phyloP scores from a whole-genome alignment of 2,329 filamentous ascomycete species.

The Penicillium hordei region DNA sequence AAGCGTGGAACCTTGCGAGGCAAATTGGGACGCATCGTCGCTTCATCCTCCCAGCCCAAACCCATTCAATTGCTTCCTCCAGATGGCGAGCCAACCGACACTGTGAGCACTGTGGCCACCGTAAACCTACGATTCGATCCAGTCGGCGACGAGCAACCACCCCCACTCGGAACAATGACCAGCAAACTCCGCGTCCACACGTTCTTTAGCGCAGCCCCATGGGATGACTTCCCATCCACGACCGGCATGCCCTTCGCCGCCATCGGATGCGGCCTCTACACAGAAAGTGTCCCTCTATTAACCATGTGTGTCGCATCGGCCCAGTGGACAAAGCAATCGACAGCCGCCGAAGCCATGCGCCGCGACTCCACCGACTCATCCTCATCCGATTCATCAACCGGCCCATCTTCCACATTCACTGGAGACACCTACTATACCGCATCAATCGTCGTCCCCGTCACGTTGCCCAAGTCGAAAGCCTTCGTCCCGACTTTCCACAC shows the following conservation, averaged over 20 bases:
- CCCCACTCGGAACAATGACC: slow-evolving; percentile 52
- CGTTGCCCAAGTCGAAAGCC: slow-evolving; percentile 59
- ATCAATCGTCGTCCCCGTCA: slow-evolving; percentile 62
- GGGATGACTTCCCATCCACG: slow-evolving; percentile 51
- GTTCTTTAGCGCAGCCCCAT: slow-evolving; percentile 55
- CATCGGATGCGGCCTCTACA: slow-evolving; percentile 52
- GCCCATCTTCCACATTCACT: slow-evolving; percentile 21
- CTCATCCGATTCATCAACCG: slow-evolving; percentile 34
- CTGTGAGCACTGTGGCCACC: slow-evolving; percentile 56
- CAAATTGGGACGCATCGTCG: slow-evolving; percentile 58
- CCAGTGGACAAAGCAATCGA: slow-evolving; percentile 54
- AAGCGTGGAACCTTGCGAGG: slow-evolving; percentile 60
- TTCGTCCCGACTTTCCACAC: slow-evolving; percentile 70
- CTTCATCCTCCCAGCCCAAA: slow-evolving; percentile 59
- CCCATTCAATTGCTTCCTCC: slow-evolving; percentile 52
- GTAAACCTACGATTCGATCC: slow-evolving; percentile 64
- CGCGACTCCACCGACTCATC: slow-evolving; percentile 36
- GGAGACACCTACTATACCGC: slow-evolving; percentile 59
- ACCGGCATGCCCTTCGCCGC: slow-evolving; percentile 41
- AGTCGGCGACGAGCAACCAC: slow-evolving; percentile 51
- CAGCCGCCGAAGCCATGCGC: slow-evolving; percentile 31
- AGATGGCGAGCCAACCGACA: slow-evolving; percentile 35
- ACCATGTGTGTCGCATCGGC: slow-evolving; percentile 58
- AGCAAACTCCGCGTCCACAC: slow-evolving; percentile 60
- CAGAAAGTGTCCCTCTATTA: slow-evolving; percentile 54